Evolutionary conservation across 352 stramenopile genomes (phyloP), one percentile per base, ranked within the genome.

Genomic region (Phytophthora lateralis): DNA sequence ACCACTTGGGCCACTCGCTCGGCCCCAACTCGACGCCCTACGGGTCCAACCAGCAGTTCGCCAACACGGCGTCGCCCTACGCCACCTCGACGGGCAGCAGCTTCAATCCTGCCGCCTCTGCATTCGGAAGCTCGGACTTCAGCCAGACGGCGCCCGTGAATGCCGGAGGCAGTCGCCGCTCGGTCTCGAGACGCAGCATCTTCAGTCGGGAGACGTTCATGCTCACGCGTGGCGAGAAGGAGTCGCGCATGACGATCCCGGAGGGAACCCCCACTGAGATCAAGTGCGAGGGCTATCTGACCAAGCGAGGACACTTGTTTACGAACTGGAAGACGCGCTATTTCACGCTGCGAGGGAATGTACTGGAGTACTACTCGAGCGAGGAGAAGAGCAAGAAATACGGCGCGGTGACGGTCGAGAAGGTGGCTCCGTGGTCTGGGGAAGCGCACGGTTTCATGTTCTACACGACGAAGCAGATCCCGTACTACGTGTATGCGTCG

Each of bases 321-420:
- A 96, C 86, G 24, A 96, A 92, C 69, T 96, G 88, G 88, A 96
- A 95, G 70, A 96, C 87, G 56, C 82, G 88, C 20, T 96, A 94
- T 71, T 96, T 96, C 61, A 90, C 90, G 30, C 63, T 96, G 38
- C 76, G 85, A 18, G 81, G 82, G 9, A 89, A 94, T 29, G 79
- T 92, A 46, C 67, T 96, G 43, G 87, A 94, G 55, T 96, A 96
- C 59, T 96, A 92, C 41, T 78, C 84, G 2, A 76, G 81, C 37
- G 88, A 95, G 61, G 85, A 93, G 55, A 96, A 95, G 68, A 74
- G 65, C 32, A 95, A 95, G 63, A 85, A 86, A 39, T 92, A 95
- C 45, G 88, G 88, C 17, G 87, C 77, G n/a, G 88, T 96, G 6
- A 88, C 83, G 43, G 83, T 96, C 24, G 84, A 89, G 42, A 96